These are phyloP conservation scores for Calonectria honghensis DNA, from an alignment of 2,329 filamentous ascomycete genomes.

Conservation along the genomic window DNA sequence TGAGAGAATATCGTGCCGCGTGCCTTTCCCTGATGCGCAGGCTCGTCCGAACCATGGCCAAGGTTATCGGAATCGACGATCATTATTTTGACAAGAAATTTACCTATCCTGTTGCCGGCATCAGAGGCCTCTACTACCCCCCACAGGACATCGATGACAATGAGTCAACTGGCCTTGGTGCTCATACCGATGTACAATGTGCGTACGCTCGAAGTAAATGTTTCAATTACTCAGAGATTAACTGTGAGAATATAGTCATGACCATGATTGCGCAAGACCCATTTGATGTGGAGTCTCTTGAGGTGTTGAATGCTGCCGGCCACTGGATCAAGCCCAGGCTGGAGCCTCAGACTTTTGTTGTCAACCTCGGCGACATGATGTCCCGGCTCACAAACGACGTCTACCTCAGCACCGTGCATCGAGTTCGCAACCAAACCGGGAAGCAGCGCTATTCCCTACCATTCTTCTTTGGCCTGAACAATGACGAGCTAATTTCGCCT, in stretches of 20 bases:
- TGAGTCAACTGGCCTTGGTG: conserved; percentile 7
- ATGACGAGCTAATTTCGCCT: conserved; percentile 5
- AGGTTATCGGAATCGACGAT: conserved; percentile 6
- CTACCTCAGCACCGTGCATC: conserved; percentile 26
- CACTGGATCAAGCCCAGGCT: conserved; percentile 27
- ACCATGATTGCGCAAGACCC: conserved; percentile 15
- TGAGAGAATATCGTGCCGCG: conserved; percentile 8
- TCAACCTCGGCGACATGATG: conserved; percentile 22
- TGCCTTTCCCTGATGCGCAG: conserved; percentile 3
- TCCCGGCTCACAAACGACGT: conserved; percentile 16
- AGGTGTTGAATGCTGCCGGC: conserved; percentile 16
- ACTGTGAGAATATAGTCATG: background rate
- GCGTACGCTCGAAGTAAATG: background rate
- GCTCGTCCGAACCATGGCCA: background rate
- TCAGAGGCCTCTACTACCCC: conserved; percentile 4
- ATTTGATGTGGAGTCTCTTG: conserved; percentile 10
- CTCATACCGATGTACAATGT: conserved; percentile 11
- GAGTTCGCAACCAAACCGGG: conserved; percentile 8
- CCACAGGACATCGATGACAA: background rate
- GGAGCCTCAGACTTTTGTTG: conserved; percentile 10
- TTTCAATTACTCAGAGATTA: background rate
- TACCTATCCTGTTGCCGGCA: conserved; percentile 11
- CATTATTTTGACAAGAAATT: conserved; percentile 2
- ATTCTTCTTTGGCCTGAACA: conserved; percentile 14
- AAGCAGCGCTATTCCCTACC: background rate